These are phyloP conservation scores for Yamadazyma philogaea DNA, from an alignment of 805 yeast genomes.

Conservation along the genomic window DNA sequence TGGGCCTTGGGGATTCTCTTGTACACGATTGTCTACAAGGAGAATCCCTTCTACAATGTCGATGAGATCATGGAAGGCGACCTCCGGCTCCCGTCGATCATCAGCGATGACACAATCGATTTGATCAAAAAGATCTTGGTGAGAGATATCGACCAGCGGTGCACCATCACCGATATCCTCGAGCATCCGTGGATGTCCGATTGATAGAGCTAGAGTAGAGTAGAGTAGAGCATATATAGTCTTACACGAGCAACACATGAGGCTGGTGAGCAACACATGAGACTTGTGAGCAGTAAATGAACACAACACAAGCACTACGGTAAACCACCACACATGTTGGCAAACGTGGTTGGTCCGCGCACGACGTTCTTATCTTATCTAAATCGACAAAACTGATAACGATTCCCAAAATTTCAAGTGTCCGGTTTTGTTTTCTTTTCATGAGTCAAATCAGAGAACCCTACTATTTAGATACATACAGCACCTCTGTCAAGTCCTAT, in stretches of 20 bases:
- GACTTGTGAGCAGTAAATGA: too few relatives aligned
- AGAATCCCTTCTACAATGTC: conserved; percentile 92
- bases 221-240: too few relatives aligned
- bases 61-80: conserved; percentile 95
- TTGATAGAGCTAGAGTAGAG: too few relatives aligned
- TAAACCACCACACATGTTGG: too few relatives aligned
- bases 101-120: conserved; percentile 57
- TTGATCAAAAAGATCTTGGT: conserved; percentile 65
- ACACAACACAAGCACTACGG: too few relatives aligned
- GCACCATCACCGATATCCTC: conserved; percentile 67
- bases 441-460: conserved; percentile 14
- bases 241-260: too few relatives aligned
- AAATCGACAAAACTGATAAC: too few relatives aligned
- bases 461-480: conserved; percentile 15
- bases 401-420: neutral
- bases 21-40: conserved; percentile 87
- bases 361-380: conserved; percentile 2
- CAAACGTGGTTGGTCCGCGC: neutral
- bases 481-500: conserved; percentile 16
- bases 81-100: conserved; percentile 63
- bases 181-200: conserved; percentile 62
- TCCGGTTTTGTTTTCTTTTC: neutral
- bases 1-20: conserved; percentile 95
- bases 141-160: conserved; percentile 65
- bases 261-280: too few relatives aligned